Evolutionary conservation across 768 basidiomycete species (phyloP).

Genomic region (Porphyrellus cyaneotinctus): DNA sequence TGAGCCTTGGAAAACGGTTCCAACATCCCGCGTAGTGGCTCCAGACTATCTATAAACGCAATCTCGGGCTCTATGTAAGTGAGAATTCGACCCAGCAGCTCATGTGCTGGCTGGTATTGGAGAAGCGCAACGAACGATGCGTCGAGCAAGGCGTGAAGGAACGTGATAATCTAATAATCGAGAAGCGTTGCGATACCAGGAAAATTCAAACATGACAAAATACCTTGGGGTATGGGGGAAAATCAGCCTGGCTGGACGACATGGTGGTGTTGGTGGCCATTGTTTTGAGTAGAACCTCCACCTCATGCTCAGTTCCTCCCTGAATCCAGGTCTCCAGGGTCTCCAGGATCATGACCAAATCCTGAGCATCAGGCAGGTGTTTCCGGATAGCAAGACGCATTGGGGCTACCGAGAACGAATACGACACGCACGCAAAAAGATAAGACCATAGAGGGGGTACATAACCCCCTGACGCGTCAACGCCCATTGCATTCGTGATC

Average conservation of each 20-base stretch:
- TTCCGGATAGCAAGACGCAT: slow-evolving; percentile 44
- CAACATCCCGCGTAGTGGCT: slow-evolving; percentile 55
- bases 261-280: slow-evolving; percentile 7
- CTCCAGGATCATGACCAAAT: slow-evolving; percentile 36
- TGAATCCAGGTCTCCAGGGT: slow-evolving; percentile 39
- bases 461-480: slow-evolving; percentile 31
- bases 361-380: slow-evolving; percentile 37
- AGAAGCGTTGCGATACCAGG: slow-evolving; percentile 31
- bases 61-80: slow-evolving; percentile 56
- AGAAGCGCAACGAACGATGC: slow-evolving; percentile 66
- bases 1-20: slow-evolving; percentile 61
- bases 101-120: slow-evolving; percentile 58
- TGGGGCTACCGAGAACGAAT: slow-evolving; percentile 36
- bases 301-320: slow-evolving; percentile 25
- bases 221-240: slow-evolving; percentile 35
- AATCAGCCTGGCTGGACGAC: slow-evolving; percentile 17
- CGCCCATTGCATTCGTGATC: slow-evolving; percentile 31
- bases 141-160: slow-evolving; percentile 67
- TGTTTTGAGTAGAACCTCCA: slow-evolving; percentile 22
- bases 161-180: slow-evolving; percentile 48
- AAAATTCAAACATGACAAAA: slow-evolving; percentile 31
- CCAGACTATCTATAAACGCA: slow-evolving; percentile 43
- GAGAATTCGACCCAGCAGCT: slow-evolving; percentile 46
- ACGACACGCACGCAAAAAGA: slow-evolving; percentile 38
- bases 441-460: slow-evolving; percentile 35